Conservation (phyloP, 108 stramenopile species). For the Chaetoceros muelleri region DNA sequence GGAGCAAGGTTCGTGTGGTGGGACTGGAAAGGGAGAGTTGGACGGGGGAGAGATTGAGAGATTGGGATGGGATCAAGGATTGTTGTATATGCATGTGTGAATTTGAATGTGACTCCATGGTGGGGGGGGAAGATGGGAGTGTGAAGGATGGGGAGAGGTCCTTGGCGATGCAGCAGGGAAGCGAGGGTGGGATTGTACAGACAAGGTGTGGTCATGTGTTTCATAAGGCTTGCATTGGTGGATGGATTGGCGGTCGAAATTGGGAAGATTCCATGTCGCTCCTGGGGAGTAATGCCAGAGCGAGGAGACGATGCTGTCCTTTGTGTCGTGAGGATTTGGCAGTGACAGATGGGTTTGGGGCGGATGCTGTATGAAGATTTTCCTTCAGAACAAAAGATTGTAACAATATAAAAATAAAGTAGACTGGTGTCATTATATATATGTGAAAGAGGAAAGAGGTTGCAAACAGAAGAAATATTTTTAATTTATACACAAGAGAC, state of each 20-base stretch:
- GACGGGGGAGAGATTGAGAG: not conserved
- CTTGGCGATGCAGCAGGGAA: not conserved
- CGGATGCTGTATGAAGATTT: not conserved
- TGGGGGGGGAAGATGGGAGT: conserved; percentile 3
- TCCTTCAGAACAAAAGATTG: too few relatives aligned
- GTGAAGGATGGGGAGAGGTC: conserved; percentile 3
- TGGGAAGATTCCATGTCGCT: too few relatives aligned
- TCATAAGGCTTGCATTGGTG: conserved; percentile 34
- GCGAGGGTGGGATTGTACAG: conserved; percentile 25
- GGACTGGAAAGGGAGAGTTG: not conserved
- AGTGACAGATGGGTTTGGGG: conserved; percentile 2
- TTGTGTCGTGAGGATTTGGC: conserved; percentile 43
- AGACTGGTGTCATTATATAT: too few relatives aligned
- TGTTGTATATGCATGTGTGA: conserved; percentile 69
- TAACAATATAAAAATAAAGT: too few relatives aligned
- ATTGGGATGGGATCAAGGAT: conserved; percentile 25
- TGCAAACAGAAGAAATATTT: too few relatives aligned
- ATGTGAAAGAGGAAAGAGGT: too few relatives aligned
- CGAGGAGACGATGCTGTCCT: conserved; percentile 41
- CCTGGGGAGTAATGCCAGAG: too few relatives aligned
- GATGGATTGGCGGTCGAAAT: conserved; percentile 43
- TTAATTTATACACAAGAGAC: too few relatives aligned
- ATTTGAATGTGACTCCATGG: too few relatives aligned
- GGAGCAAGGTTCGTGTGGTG: not conserved
- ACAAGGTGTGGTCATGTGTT: conserved; percentile 49